phyloP scores from a whole-genome alignment of 1,284 basidiomycete species.

The Somion occarium region DNA sequence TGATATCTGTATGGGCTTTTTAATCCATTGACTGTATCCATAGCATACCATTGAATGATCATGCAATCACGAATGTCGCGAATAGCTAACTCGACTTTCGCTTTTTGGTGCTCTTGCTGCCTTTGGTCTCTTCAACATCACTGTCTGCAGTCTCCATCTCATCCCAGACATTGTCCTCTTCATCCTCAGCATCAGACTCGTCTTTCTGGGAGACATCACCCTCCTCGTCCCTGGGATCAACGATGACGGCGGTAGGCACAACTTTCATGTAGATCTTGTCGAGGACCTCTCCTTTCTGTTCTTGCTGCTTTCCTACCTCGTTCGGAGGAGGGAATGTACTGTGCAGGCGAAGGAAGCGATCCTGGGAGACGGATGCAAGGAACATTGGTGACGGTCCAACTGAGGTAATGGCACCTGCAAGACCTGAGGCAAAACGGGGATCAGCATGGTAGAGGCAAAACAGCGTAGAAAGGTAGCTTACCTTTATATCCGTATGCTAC shows the following conservation, averaged over 20 bases:
- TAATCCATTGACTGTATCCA: neutral
- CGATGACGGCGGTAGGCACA: slow-evolving; percentile 56
- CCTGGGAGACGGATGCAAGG: slow-evolving; percentile 58
- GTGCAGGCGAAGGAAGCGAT: slow-evolving; percentile 74
- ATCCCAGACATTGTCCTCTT: slow-evolving; percentile 42
- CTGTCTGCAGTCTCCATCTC: slow-evolving; percentile 30
- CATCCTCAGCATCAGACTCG: slow-evolving; percentile 19
- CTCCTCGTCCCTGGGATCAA: slow-evolving; percentile 42
- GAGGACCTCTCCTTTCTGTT: slow-evolving; percentile 61
- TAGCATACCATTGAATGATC: neutral
- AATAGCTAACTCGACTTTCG: neutral
- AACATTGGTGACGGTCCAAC: slow-evolving; percentile 48
- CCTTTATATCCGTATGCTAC: slow-evolving; percentile 73
- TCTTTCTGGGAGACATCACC: slow-evolving; percentile 37
- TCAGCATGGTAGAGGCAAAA: neutral
- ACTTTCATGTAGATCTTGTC: slow-evolving; percentile 68
- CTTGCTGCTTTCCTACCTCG: slow-evolving; percentile 47
- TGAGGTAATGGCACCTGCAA: slow-evolving; percentile 66
- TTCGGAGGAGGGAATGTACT: slow-evolving; percentile 53
- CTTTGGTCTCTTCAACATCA: slow-evolving; percentile 21
- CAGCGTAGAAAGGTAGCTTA: slow-evolving; percentile 23
- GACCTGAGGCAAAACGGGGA: slow-evolving; percentile 37
- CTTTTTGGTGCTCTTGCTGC: neutral
- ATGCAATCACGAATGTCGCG: neutral
- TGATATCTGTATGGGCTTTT: too few relatives aligned